Evolutionary conservation across 2,329 filamentous ascomycete genomes (phyloP).

Genomic region (Gaeumannomyces tritici): DNA sequence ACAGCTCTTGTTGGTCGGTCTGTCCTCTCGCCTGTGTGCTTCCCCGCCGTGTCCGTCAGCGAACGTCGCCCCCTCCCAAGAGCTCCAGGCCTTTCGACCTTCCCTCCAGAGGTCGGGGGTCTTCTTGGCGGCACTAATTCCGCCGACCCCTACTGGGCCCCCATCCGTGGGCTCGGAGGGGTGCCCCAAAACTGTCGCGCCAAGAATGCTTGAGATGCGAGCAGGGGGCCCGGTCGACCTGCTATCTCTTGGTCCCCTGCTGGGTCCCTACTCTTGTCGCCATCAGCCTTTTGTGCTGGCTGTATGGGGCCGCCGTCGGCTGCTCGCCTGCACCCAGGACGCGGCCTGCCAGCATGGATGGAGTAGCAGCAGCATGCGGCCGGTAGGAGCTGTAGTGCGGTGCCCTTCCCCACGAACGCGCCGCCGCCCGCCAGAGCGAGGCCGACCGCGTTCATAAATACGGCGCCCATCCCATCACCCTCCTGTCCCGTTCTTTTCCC

Average conservation of each 20-base stretch:
- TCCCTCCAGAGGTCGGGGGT: neutral
- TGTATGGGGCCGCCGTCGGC: neutral
- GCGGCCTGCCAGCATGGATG: too few species aligned
- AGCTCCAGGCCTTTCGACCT: neutral
- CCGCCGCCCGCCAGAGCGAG: neutral
- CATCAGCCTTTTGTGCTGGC: neutral
- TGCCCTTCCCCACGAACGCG: neutral
- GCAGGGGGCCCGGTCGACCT: neutral
- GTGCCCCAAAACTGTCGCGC: conserved; percentile 1
- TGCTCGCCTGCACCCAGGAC: too few species aligned
- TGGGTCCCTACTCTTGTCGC: neutral
- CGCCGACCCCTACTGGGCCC: neutral
- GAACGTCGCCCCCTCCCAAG: neutral
- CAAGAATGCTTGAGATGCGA: conserved; percentile 1
- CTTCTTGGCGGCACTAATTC: conserved; percentile 1
- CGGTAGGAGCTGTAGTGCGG: neutral
- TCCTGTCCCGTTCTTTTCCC: neutral
- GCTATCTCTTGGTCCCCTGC: neutral
- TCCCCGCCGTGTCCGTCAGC: neutral
- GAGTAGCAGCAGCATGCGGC: neutral
- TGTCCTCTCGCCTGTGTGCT: neutral
- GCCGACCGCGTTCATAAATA: conserved; percentile 1
- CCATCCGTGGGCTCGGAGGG: conserved; percentile 1
- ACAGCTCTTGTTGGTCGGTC: neutral
- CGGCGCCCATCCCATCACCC: neutral